Evolutionary conservation across 2,329 filamentous ascomycete species (phyloP), one percentile per base, ranked within the genome.

Genomic region (Dothideomycetes sp.): DNA sequence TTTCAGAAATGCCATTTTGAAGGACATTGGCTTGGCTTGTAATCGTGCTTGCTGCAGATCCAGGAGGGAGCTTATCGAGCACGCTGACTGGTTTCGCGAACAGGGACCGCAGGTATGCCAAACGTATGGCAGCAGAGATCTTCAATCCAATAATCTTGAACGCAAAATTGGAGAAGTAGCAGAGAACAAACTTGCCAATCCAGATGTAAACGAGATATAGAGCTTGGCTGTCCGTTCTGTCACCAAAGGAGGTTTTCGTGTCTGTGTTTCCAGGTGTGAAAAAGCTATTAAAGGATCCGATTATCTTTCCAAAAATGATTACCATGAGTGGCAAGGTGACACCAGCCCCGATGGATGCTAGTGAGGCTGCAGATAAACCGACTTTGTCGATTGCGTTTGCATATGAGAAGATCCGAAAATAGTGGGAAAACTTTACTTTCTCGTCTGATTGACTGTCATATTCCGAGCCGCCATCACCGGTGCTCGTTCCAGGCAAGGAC

Each of bases 1-100:
- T 84, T 57, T 84, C 80, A 2, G 75, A 78, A 0, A 79, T 81
- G 14, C 80, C 80, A 0, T 71, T 69, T 50, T 80, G 79, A 38
- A 84, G 75, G 2, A 73, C 71, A 42, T 79, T 71, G 22, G 83
- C 77, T 49, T 84, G 78, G 39, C 68, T 66, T 50, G 77, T 77
- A 32, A 84, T 68, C n/a, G 78, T 67, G 9, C 74, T 73, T 2
- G 73, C 69, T 9, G 81, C 70, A 53, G 81, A 75, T 12, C 77
- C 78, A 0, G 75, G 68, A 35, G 74, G 69, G 10, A 78, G 64
- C 11, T 67, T 67, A 48, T 82, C 78, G 51, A 81, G 81, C 52
- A 74, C 81, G 14, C 73, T 61, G 0, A 76, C 68, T 41, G 80
- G 75, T 51, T 81, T 77, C 34, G 68, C 62, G 11, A 82, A 61